Base-by-base conservation (phyloP, 2,329 filamentous ascomycete species). In the Pyricularia pennisetigena region DNA sequence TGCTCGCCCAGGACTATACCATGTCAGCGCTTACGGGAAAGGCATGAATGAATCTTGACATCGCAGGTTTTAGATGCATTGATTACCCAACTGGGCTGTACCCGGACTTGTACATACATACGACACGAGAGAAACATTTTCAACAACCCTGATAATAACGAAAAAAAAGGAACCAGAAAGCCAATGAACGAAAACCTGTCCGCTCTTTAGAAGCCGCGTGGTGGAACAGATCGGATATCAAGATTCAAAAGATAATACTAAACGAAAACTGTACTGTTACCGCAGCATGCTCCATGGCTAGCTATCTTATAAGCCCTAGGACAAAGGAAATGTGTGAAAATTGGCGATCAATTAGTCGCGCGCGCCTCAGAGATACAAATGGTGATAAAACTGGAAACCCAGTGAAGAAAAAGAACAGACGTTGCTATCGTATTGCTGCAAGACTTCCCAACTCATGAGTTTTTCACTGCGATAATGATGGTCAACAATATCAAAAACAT, bases 401-500 rank as follows among this genome's bases (percentile, higher is more conserved):
- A 5, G 1, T 5, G 26, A n/a, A 23, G 20, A 30, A 66, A 12
- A 49, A 7, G 20, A 23, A 12, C 14, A n/a, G n/a, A 30, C 32
- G 20, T 49, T 5, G 41, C 1, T n/a, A 49, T 49, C 16, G 41
- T 49, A 16, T 49, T 49, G 20, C 20, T 16, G 6, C 5, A 49
- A 49, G 41, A 49, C 41, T 49, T 49, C 41, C 12, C 16, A 49
- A 4, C 16, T 70, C 75, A 73, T 73, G 79, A 74, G 69, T 82
- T 83, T 79, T 85, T 86, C 68, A 83, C 75, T 2, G 83, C 80
- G 69, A 87, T 80, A 30, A 86, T 79, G 69, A 87, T 83, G n/a
- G 82, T 81, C 71, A 86, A 73, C 64, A 88, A 73, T 72, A 88
- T 85, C 70, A 88, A 75, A 63, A 82, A 76, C 29, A 95, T 79